Evolutionary conservation across 2,329 filamentous ascomycete genomes (phyloP), one percentile per base, ranked within the genome.

Genomic region (Rutstroemia sp.): DNA sequence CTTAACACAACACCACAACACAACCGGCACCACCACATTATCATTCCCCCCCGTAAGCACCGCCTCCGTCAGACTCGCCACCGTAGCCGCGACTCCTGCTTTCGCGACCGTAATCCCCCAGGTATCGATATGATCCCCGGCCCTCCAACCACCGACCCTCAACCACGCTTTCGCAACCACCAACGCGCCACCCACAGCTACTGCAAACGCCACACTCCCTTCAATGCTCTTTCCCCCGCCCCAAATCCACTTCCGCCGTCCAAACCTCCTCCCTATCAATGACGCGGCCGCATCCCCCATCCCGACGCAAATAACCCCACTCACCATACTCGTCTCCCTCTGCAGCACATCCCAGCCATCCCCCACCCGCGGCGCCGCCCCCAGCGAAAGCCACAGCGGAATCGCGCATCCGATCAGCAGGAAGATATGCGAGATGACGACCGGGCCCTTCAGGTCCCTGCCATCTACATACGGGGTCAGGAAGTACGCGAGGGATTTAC

Each of bases 41-140:
- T 99, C 94, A 72, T 99, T 99, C 30, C 92, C 94, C 2, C 94
- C 94, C 14, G 94, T 97, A 61, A 99, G 75, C 48, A 96, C 92
- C 25, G 94, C 92, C 75, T 99, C 94, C 52, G 94, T 95, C 64
- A 96, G 78, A 71, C 92, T 96, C 27, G 92, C 89, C 57, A 91
- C 82, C 44, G 80, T 79, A 6, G 88, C 91, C 62, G 91, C 95
- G 48, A 88, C 68, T 4, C 77, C 75, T 10, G 87, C 83, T 68
- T 92, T 94, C 4, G 84, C 37, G 12, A 54, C 4, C 5, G 52
- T 54, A 2, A 8, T 12, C n/a, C 21, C 34, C 48, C 30, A 41
- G 4, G 17, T 16, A 37, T 90, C 85, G 73, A 88, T 86, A 72
- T 88, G 85, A 70, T 88, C 89, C 37, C 84, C 81, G 2, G 87